Evolutionary conservation across 2,329 filamentous ascomycete genomes (phyloP).

Genomic region (Conoideocrella luteorostrata): DNA sequence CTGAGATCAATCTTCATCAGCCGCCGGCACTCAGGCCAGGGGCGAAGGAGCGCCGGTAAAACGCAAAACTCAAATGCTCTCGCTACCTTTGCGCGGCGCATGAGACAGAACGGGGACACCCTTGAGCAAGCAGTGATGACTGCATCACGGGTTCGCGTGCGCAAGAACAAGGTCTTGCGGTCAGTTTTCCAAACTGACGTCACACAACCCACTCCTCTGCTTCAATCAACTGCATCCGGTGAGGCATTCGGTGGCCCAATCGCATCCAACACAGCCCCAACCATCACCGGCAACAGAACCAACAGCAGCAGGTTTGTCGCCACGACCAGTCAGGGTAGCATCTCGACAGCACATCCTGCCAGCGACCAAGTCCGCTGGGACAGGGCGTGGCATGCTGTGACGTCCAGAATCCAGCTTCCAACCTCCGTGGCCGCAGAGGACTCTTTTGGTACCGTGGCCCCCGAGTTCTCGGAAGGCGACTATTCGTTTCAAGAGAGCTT

Average conservation of each 20-base stretch:
- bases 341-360: constrained; percentile 17
- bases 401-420: constrained; percentile 49
- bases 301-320: constrained; percentile 11
- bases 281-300: no score
- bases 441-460: constrained; percentile 42
- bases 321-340: constrained; percentile 5
- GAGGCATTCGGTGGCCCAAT: constrained; percentile 40
- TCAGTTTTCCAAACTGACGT: constrained; percentile 50
- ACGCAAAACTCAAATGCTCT: background rate
- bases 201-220: constrained; percentile 41
- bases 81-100: background rate
- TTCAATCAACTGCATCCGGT: constrained; percentile 33
- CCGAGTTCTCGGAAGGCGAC: constrained; percentile 37
- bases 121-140: constrained; percentile 20
- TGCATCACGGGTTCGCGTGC: constrained; percentile 38
- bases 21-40: background rate
- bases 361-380: constrained; percentile 53
- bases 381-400: constrained; percentile 57
- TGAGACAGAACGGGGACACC: background rate
- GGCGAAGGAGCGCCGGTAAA: background rate
- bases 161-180: constrained; percentile 44
- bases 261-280: constrained; percentile 12
- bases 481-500: constrained; percentile 45
- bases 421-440: constrained; percentile 49
- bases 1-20: background rate